Evolutionary conservation across 495 filamentous ascomycete genomes (phyloP).

Genomic region (Penicillium manginii): DNA sequence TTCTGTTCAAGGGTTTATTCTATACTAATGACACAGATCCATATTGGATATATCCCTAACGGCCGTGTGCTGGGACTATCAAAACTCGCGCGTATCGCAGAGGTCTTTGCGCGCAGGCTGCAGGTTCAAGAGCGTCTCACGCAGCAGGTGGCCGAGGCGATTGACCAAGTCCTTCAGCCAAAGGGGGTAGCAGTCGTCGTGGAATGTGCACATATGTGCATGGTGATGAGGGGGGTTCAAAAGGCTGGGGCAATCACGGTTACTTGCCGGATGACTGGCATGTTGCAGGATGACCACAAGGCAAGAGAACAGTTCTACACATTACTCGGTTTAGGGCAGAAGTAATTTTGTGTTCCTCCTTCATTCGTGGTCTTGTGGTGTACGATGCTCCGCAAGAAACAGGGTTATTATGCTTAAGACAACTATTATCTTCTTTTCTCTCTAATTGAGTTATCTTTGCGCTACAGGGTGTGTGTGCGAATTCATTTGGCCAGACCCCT

Average conservation of each 20-base stretch:
- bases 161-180: constrained; percentile 89
- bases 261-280: constrained; percentile 93
- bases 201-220: constrained; percentile 94
- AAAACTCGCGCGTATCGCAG: constrained; percentile 90
- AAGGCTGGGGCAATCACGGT: constrained; percentile 85
- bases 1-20: constrained; percentile 3
- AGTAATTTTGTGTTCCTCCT: too few relatives aligned
- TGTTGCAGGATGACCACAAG: too few relatives aligned
- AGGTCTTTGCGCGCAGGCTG: constrained; percentile 90
- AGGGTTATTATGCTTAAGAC: too few relatives aligned
- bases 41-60: constrained; percentile 94
- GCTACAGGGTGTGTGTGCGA: too few relatives aligned
- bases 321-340: too few relatives aligned
- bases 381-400: too few relatives aligned
- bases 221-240: constrained; percentile 95
- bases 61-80: constrained; percentile 87
- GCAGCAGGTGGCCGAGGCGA: constrained; percentile 89
- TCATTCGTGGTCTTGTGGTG: too few relatives aligned
- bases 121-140: constrained; percentile 98
- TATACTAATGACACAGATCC: constrained; percentile 64
- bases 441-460: too few relatives aligned
- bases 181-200: constrained; percentile 90
- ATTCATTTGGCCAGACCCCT: too few relatives aligned
- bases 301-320: too few relatives aligned
- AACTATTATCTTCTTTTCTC: too few relatives aligned